These are phyloP conservation scores for Stagonosporopsis chrysanthemi DNA, from an alignment of 2,329 filamentous ascomycete species.

Conservation along the genomic window DNA sequence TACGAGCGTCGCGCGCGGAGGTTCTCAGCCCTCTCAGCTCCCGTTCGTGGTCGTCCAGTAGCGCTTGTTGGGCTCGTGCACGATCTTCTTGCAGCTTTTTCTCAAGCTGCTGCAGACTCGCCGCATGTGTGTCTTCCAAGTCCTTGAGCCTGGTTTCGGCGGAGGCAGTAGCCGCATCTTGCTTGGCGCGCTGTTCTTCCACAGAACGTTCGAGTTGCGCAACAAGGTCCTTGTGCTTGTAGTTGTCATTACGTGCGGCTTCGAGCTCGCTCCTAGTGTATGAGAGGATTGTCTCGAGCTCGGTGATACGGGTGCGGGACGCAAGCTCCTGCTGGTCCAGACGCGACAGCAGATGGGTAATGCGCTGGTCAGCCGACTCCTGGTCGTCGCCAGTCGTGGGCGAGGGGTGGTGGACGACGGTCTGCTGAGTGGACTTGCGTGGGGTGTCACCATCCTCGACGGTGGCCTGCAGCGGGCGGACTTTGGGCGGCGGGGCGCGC, in stretches of 20 bases:
- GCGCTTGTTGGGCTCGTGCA: slow-evolving; percentile 32
- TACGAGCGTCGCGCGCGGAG: slow-evolving; percentile 25
- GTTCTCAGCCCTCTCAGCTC: slow-evolving; percentile 28
- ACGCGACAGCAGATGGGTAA: slow-evolving; percentile 35
- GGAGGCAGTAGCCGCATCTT: slow-evolving; percentile 14
- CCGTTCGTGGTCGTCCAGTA: slow-evolving; percentile 34
- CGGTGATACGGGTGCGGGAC: slow-evolving; percentile 41
- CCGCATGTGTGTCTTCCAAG: slow-evolving; percentile 31
- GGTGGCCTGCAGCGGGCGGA: slow-evolving; percentile 44
- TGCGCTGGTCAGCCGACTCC: slow-evolving; percentile 24
- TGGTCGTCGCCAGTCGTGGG: slow-evolving; percentile 24
- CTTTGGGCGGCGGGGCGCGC: slow-evolving; percentile 34
- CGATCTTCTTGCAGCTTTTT: slow-evolving; percentile 32
- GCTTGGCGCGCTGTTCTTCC: slow-evolving; percentile 22
- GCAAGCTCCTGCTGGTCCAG: slow-evolving; percentile 39
- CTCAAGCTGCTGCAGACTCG: slow-evolving; percentile 36
- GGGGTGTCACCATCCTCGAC: slow-evolving; percentile 49
- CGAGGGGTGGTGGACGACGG: slow-evolving; percentile 42
- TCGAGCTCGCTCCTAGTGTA: slow-evolving; percentile 46
- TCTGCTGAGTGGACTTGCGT: slow-evolving; percentile 46
- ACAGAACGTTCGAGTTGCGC: slow-evolving; percentile 26
- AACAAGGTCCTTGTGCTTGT: slow-evolving; percentile 40
- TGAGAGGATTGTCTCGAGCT: slow-evolving; percentile 46
- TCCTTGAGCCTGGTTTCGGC: slow-evolving; percentile 25
- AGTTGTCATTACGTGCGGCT: slow-evolving; percentile 35